Base-by-base conservation (phyloP, 768 basidiomycete species). In the Boletus pseudopeckii region DNA sequence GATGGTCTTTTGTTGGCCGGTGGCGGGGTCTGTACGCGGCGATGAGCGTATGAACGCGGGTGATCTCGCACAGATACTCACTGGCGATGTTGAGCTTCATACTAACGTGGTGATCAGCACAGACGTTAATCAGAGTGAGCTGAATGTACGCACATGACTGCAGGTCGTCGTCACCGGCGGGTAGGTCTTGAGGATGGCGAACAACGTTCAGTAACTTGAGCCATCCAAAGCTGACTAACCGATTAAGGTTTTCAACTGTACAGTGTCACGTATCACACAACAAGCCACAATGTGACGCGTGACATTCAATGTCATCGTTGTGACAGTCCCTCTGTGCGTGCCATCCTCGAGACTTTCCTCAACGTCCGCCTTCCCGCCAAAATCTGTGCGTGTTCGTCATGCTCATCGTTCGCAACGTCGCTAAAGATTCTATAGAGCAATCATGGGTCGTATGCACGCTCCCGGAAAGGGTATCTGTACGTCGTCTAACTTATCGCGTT, bases 51-150 rank as follows among this genome's bases (percentile, higher is more conserved):
- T 1, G 11, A 4, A 8, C 11, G n/a, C n/a, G n/a, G 17, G 24
- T 22, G 24, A 53, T 50, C 55, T 41, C 45, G 38, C 18, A 42
- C 36, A 37, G 45, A 48, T 54, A 66, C 90, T 77, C 72, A 92
- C 90, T 93, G 74, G 95, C 91, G 72, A 98, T 90, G 81, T 96
- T 96, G 78, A 97, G 77, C 85, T 97, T 96, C 95, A 97, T 97
- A 71, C 79, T 90, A 58, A 45, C 4, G 33, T 43, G 26, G 11
- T 32, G 1, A 20, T 62, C 51, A 62, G 55, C 44, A 38, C 7
- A 2, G 45, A 42, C 38, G 40, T 26, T 1, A 45, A 34, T 15
- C 15, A 33, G 2, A 14, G 5, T 5, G 17, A 57, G 30, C 13
- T 36, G 15, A 5, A 36, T 45, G 32, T 40, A 57, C 60, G 45